phyloP scores from a whole-genome alignment of 768 basidiomycete genomes.

The Leucocoprinus birnbaumii region DNA sequence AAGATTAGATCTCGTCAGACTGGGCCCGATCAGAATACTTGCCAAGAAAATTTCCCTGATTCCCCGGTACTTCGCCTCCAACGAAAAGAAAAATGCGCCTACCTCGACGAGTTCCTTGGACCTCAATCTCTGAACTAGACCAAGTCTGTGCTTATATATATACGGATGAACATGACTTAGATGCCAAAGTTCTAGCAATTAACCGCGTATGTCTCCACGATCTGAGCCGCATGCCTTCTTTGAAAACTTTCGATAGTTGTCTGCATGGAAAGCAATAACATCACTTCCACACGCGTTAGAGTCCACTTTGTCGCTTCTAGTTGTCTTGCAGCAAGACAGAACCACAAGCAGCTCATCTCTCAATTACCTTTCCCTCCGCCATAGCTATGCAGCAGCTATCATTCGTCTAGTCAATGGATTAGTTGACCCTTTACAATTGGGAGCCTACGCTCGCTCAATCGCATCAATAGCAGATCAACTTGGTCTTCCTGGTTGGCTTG shows the following conservation, averaged over 20 bases:
- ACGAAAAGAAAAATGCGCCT: constrained; percentile 51
- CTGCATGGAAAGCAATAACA: constrained; percentile 76
- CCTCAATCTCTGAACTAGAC: constrained; percentile 64
- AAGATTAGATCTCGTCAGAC: constrained; percentile 4
- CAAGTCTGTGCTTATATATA: constrained; percentile 78
- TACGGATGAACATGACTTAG: constrained; percentile 54
- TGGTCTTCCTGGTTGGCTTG: constrained; percentile 83
- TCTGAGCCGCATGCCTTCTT: background rate
- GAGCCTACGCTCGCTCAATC: constrained; percentile 88
- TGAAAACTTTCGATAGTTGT: constrained; percentile 44
- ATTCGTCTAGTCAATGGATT: constrained; percentile 92
- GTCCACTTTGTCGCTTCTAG: constrained; percentile 61
- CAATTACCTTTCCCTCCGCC: constrained; percentile 55
- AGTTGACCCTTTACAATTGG: constrained; percentile 90
- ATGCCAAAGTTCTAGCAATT: constrained; percentile 56
- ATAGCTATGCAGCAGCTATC: constrained; percentile 77
- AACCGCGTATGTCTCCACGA: constrained; percentile 48
- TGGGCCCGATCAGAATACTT: background rate
- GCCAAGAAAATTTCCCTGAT: no score
- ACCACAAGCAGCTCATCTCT: constrained; percentile 16
- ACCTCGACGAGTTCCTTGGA: constrained; percentile 83
- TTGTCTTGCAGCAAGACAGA: constrained; percentile 55
- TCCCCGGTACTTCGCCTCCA: background rate
- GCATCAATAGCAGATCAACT: constrained; percentile 84
- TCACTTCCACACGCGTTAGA: constrained; percentile 82